Conservation (phyloP, 768 basidiomycete genomes). For the Russula earlei region DNA sequence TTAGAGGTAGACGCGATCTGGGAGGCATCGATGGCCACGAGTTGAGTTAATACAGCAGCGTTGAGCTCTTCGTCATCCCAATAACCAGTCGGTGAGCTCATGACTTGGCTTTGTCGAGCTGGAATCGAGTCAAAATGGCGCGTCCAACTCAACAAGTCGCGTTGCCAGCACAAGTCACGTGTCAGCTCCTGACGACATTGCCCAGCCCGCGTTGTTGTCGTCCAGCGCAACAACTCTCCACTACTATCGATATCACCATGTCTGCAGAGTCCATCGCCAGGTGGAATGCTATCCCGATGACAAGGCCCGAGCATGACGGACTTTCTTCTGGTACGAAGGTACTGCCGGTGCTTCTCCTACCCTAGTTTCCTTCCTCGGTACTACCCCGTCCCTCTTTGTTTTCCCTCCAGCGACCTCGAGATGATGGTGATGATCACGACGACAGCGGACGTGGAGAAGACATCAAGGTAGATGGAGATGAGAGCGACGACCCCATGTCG, state of each 20-base stretch:
- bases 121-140: too few species aligned
- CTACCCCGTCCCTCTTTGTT: slow-evolving; percentile 32
- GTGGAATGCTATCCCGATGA: slow-evolving; percentile 63
- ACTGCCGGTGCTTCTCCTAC: slow-evolving; percentile 41
- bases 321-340: slow-evolving; percentile 13
- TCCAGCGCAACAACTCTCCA: background rate
- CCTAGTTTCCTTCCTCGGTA: slow-evolving; percentile 19
- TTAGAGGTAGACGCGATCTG: slow-evolving; percentile 26
- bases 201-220: too few species aligned
- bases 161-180: slow-evolving; percentile 9
- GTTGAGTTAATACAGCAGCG: slow-evolving; percentile 45
- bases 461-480: slow-evolving; percentile 28
- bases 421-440: slow-evolving; percentile 26
- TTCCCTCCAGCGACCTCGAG: slow-evolving; percentile 54
- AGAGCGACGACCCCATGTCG: slow-evolving; percentile 62
- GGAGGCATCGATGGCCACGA: slow-evolving; percentile 65
- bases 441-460: slow-evolving; percentile 16
- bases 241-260: slow-evolving; percentile 32
- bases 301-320: slow-evolving; percentile 24
- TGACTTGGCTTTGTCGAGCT: too few species aligned
- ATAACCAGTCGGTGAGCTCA: slow-evolving; percentile 68
- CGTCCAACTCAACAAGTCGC: too few species aligned
- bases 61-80: slow-evolving; percentile 53
- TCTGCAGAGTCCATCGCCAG: slow-evolving; percentile 54
- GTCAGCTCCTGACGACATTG: too few species aligned